Base-by-base conservation (phyloP, 2,329 filamentous ascomycete genomes). In the Sphaerulina populicola region DNA sequence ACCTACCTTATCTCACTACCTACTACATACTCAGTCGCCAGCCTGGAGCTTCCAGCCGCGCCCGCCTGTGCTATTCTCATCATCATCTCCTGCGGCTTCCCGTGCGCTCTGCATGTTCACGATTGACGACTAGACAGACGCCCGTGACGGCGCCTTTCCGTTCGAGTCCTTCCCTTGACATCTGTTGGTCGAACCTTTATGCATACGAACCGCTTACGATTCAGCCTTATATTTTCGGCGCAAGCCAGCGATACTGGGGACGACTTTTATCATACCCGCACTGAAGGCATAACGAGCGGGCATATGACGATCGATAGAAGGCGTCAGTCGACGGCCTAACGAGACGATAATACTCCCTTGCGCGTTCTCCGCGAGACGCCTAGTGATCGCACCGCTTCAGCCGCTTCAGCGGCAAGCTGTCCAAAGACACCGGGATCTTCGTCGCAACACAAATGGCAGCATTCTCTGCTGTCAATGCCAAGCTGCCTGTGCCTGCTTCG, bases 401-500 rank as follows among this genome's bases (percentile, higher is more conserved):
- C 57, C 54, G 43, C 47, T 47, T 38, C 53, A 51, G 56, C 55
- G 47, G 54, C 54, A 45, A 55, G 51, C 58, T 50, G 54, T 43
- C 44, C 31, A 44, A 42, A 51, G 52, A 49, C 47, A 36, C 23
- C 36, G 46, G 30, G 35, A 47, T 35, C 43, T 23, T 33, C 21
- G 52, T 44, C 47, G 47, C 38, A 37, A 39, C 18, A 44, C 57
- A 60, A 47, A 64, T 63, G 61, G 61, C 60, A 45, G 51, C 59
- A 15, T 83, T 65, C 73, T 76, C 63, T 31, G 49, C 61, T 23
- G 56, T 60, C 42, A 57, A 61, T 41, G 52, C 45, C 43, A 48
- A 33, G 44, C 52, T 53, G 23, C 36, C 44, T 47, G 67, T 53
- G 23, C 36, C 44, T 47, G 67, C 69, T 40, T 68, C 68, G 14